Evolutionary conservation across 2,329 filamentous ascomycete genomes (phyloP).

Genomic region (Arthrobotrys conoides): DNA sequence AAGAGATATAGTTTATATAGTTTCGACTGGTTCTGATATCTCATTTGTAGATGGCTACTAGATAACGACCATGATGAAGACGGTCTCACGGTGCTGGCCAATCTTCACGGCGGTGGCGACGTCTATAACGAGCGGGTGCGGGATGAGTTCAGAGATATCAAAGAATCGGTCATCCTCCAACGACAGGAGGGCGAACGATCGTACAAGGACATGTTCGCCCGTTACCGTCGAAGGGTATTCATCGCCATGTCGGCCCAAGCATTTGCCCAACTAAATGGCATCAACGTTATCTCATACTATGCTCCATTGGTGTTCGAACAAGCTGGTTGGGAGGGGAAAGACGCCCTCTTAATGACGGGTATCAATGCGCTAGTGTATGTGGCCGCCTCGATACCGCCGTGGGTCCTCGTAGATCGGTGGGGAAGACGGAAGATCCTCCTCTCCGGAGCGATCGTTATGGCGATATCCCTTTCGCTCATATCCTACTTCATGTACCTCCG

Average conservation of each 20-base stretch:
- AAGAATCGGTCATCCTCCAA: constrained; percentile 94
- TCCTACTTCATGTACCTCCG: constrained; percentile 97
- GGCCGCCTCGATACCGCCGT: constrained; percentile 91
- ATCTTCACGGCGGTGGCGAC: constrained; percentile 94
- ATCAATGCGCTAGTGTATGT: constrained; percentile 95
- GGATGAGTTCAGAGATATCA: constrained; percentile 98
- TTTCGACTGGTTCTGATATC: constrained; percentile 29
- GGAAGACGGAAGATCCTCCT: constrained; percentile 90
- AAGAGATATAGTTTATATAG: constrained; percentile 13
- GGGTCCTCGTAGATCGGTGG: constrained; percentile 96
- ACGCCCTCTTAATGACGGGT: constrained; percentile 95
- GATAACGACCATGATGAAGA: constrained; percentile 99
- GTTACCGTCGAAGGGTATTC: constrained; percentile 91
- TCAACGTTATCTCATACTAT: constrained; percentile 99
- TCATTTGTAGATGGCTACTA: constrained; percentile 82
- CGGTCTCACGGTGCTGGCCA: constrained; percentile 97
- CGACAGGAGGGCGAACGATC: constrained; percentile 94
- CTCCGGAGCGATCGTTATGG: constrained; percentile 90
- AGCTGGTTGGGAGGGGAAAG: constrained; percentile 91
- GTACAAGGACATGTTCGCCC: constrained; percentile 93
- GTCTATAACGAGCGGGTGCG: constrained; percentile 92
- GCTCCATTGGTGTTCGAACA: constrained; percentile 94
- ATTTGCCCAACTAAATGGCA: constrained; percentile 95
- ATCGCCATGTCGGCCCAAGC: constrained; percentile 99
- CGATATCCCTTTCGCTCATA: constrained; percentile 86